Evolutionary conservation across 1,284 basidiomycete genomes (phyloP).

Genomic region (Microbotryum lychnidis-dioicae): DNA sequence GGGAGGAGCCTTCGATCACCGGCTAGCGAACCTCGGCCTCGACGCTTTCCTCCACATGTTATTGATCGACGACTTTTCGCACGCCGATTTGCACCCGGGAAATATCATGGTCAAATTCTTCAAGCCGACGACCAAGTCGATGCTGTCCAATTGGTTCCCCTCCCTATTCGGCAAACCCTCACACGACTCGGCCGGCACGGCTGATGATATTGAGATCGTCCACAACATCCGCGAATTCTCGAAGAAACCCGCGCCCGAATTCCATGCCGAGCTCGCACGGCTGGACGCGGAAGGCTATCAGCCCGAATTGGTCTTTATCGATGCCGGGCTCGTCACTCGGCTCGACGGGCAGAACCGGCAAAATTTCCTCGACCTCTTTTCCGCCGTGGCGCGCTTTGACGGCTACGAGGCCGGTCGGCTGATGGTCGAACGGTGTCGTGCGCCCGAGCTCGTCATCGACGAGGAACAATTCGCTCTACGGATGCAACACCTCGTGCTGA

Average conservation of each 20-base stretch:
- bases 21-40: constrained; percentile 75
- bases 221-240: constrained; percentile 47
- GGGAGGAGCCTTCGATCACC: constrained; percentile 80
- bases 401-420: constrained; percentile 88
- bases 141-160: constrained; percentile 31
- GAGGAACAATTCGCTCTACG: constrained; percentile 90
- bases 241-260: constrained; percentile 50
- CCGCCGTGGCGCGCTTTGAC: constrained; percentile 90
- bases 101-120: constrained; percentile 39
- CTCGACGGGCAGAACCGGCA: constrained; percentile 69
- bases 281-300: constrained; percentile 69
- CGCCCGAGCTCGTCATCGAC: constrained; percentile 82
- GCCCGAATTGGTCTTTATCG: constrained; percentile 92
- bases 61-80: constrained; percentile 94
- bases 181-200: constrained; percentile 41
- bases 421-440: constrained; percentile 93
- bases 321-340: constrained; percentile 87
- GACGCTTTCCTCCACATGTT: constrained; percentile 64
- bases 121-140: constrained; percentile 37
- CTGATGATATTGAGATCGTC: constrained; percentile 50
- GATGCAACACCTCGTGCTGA: constrained; percentile 91
- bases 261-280: constrained; percentile 60
- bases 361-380: constrained; percentile 96
- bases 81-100: constrained; percentile 68
- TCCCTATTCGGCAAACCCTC: constrained; percentile 46